Evolutionary conservation across 148 eudicot species (phyloP).

Genomic region (Camellia sinensis): DNA sequence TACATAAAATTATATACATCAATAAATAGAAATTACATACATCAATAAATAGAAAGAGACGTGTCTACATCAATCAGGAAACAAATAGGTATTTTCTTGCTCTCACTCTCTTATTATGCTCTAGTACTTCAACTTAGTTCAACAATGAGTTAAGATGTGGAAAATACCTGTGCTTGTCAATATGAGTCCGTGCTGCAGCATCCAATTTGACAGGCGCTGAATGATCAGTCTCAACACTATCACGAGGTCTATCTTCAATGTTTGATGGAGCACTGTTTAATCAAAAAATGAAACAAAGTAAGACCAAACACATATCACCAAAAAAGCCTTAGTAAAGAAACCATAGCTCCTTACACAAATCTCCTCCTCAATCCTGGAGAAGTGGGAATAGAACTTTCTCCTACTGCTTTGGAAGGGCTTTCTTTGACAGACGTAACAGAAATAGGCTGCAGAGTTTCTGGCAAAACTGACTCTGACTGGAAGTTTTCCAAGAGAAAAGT

Average conservation of each 20-base stretch:
- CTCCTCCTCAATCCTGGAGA: constrained; percentile 76
- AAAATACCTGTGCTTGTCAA: not conserved
- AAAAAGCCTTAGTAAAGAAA: not conserved
- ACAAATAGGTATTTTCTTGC: not conserved
- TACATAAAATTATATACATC: too few species aligned
- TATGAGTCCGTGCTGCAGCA: constrained; percentile 14
- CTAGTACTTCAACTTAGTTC: not conserved
- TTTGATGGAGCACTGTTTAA: constrained; percentile 42
- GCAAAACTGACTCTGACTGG: constrained; percentile 23
- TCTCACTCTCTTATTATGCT: not conserved
- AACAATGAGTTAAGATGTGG: not conserved
- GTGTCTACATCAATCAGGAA: too few species aligned
- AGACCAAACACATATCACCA: constrained; percentile 5
- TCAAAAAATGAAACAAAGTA: constrained; percentile 6
- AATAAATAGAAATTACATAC: not conserved
- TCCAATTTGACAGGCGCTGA: constrained; percentile 24
- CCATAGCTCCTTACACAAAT: constrained; percentile 50
- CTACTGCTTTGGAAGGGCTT: constrained; percentile 37
- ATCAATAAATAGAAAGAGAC: too few species aligned
- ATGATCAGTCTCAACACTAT: constrained; percentile 37
- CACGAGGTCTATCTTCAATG: constrained; percentile 39
- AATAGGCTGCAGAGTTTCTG: constrained; percentile 32
- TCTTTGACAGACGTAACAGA: constrained; percentile 36
- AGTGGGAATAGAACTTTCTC: constrained; percentile 33
- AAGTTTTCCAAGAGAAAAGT: constrained; percentile 14